Percentiles rank a stretch among this genome's conserved stretches.
Evolutionary conservation across 768 basidiomycete genomes (phyloP).

Genomic region (Leccinum aurantiacum): DNA sequence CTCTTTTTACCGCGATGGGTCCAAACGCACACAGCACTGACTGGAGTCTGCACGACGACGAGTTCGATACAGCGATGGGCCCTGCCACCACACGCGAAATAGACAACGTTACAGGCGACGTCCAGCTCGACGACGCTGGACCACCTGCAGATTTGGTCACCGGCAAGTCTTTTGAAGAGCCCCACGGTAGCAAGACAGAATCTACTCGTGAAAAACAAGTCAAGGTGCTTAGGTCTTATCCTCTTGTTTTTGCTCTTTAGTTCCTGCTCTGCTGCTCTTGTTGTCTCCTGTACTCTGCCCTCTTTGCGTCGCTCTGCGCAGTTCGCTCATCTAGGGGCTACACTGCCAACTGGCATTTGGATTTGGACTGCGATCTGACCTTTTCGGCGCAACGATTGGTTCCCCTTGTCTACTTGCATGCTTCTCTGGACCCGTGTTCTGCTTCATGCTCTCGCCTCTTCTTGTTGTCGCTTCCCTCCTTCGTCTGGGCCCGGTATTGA

Average conservation of each 20-base stretch:
- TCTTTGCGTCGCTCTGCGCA: slow-evolving; percentile 17
- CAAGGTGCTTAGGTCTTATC: slow-evolving; percentile 84
- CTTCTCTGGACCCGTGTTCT: slow-evolving; percentile 38
- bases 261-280: slow-evolving; percentile 23
- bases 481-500: slow-evolving; percentile 62
- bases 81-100: slow-evolving; percentile 46
- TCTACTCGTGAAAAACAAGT: slow-evolving; percentile 69
- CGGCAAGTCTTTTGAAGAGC: slow-evolving; percentile 39
- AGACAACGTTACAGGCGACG: slow-evolving; percentile 48
- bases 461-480: slow-evolving; percentile 47
- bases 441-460: slow-evolving; percentile 34
- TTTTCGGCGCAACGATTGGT: slow-evolving; percentile 33
- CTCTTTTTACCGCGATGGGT: slow-evolving; percentile 22
- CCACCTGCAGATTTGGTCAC: slow-evolving; percentile 16
- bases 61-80: slow-evolving; percentile 44
- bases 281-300: slow-evolving; percentile 21
- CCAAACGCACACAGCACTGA: slow-evolving; percentile 29
- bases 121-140: slow-evolving; percentile 30
- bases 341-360: slow-evolving; percentile 26
- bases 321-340: slow-evolving; percentile 17
- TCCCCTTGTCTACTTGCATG: slow-evolving; percentile 33
- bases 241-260: slow-evolving; percentile 33
- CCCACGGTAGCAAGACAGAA: slow-evolving; percentile 46
- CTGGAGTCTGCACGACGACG: slow-evolving; percentile 50
- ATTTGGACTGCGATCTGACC: slow-evolving; percentile 24